Conservation (phyloP, 78 protist genomes). For the Diacronema lutheri region DNA sequence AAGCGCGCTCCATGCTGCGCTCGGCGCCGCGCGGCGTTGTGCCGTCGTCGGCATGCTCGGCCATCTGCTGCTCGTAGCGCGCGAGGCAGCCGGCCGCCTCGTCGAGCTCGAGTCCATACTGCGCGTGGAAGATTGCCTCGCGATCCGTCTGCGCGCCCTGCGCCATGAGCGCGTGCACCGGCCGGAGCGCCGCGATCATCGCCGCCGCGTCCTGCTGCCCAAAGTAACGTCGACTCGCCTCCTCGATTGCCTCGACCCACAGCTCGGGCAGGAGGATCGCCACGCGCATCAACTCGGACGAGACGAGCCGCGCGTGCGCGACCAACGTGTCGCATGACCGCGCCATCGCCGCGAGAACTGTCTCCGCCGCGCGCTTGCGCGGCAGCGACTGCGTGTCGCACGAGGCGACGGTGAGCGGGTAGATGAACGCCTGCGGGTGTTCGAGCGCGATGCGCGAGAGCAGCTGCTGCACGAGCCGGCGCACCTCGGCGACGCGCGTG, state of each 20-base stretch:
- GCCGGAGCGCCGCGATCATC: constrained; percentile 79
- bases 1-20: too few species aligned
- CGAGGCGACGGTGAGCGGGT: constrained; percentile 94
- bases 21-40: too few species aligned
- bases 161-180: constrained; percentile 86
- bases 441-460: constrained; percentile 74
- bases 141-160: constrained; percentile 81
- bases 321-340: constrained; percentile 48
- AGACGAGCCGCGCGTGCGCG: constrained; percentile 86
- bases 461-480: constrained; percentile 69
- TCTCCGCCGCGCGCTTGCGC: constrained; percentile 4
- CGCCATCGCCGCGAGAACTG: not conserved
- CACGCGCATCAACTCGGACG: constrained; percentile 91
- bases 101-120: too few species aligned
- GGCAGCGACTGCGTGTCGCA: not conserved
- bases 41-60: too few species aligned
- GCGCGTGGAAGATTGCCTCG: constrained; percentile 78
- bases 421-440: constrained; percentile 98
- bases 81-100: not conserved
- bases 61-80: too few species aligned
- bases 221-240: constrained; percentile 87
- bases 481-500: constrained; percentile 56
- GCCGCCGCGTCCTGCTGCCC: constrained; percentile 82
- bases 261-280: constrained; percentile 96
- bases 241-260: constrained; percentile 98